Evolutionary conservation across 2,329 filamentous ascomycete species (phyloP), one percentile per base, ranked within the genome.

Genomic region (Metarhizium rileyi): DNA sequence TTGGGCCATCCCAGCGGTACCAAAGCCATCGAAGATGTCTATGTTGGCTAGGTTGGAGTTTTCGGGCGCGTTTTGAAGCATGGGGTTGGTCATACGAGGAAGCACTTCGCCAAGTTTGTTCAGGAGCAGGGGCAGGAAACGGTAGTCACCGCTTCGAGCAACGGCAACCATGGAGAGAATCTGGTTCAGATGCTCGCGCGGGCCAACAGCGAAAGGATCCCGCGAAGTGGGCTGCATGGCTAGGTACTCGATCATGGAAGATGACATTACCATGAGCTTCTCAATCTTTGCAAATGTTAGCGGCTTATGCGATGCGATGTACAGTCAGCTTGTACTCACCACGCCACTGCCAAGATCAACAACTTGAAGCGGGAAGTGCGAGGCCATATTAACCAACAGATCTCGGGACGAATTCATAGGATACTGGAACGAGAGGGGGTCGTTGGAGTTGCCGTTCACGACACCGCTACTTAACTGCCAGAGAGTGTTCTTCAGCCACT

Each of bases 181-280:
- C 51, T 85, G 77, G 52, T 80, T 80, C 5, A 94, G 77, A 60
- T 88, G 83, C 59, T 91, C 86, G 33, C 81, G 81, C 3, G 87
- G 86, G 0, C 83, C 81, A 35, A 78, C 65, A 22, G 76, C 73
- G 61, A 87, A 89, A 1, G 79, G 77, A 36, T 79, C 75, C 2
- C 78, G 71, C 3, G 79, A 75, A 0, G 78, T 68, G 1, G 80
- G 78, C 46, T 83, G 79, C 46, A 83, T 73, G 8, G 83, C 76
- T 49, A 95, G 80, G 33, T 87, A 82, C 55, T 91, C 86, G 7
- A 78, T 84, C 53, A 93, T 72, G 16, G 83, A 81, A 63, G 78
- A 85, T 12, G 86, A 81, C 33, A 90, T 78, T 56, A 90, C 85
- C 57, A 93, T 79, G 12, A 95, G 69, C 62, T 91, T 91, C 61